phyloP scores from a whole-genome alignment of 1,284 basidiomycete genomes.

The Sporisorium graminicola region DNA sequence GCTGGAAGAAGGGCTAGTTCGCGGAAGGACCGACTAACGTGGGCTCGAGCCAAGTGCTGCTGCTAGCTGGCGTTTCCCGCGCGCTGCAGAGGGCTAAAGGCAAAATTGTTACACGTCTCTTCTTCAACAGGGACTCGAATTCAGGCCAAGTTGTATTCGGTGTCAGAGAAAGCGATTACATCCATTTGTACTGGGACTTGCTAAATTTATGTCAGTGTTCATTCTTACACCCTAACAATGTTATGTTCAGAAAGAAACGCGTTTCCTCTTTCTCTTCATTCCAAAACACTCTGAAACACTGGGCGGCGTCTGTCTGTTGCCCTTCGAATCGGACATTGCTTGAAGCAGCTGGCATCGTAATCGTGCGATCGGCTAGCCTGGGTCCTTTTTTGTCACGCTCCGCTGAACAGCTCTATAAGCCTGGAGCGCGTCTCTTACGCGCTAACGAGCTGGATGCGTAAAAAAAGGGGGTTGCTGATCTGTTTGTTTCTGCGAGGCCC shows the following conservation, averaged over 20 bases:
- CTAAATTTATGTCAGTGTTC: no score
- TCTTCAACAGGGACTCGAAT: neutral
- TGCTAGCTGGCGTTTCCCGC: constrained; percentile 1
- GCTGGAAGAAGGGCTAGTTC: constrained; percentile 5
- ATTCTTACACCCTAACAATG: no score
- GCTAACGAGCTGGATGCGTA: neutral
- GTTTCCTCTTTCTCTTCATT: no score
- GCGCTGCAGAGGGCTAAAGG: no score
- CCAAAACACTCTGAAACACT: neutral
- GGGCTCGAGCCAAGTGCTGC: constrained; percentile 13
- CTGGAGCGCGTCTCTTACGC: constrained; percentile 1
- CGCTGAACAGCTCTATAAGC: neutral
- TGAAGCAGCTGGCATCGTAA: neutral
- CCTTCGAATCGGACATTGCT: neutral
- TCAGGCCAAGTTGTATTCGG: neutral
- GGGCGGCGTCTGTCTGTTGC: neutral
- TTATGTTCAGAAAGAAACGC: no score
- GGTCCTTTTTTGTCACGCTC: neutral
- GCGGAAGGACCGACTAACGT: neutral
- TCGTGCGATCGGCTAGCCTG: constrained; percentile 11
- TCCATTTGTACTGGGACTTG: neutral
- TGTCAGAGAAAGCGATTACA: neutral
- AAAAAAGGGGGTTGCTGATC: neutral
- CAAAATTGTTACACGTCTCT: constrained; percentile 6
- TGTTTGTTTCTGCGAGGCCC: neutral